Conservation (phyloP, 2,329 filamentous ascomycete genomes). For the Ilyonectria sp. region DNA sequence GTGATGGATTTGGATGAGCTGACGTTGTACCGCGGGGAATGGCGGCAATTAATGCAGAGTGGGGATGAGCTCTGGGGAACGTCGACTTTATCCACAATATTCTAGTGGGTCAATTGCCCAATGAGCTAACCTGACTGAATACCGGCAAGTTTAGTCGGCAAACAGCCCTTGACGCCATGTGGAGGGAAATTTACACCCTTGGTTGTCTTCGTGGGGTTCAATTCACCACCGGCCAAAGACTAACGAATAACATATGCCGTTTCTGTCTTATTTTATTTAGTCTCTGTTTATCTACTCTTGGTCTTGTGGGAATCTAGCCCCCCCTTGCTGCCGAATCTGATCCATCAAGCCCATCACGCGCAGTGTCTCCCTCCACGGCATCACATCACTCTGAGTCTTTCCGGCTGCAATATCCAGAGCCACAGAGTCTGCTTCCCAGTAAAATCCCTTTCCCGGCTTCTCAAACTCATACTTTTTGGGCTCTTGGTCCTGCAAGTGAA, state of each 20-base stretch:
- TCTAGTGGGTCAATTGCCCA: neutral
- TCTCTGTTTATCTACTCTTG: neutral
- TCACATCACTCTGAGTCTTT: slow-evolving; percentile 55
- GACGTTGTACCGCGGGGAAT: slow-evolving; percentile 1
- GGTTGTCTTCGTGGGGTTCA: too few relatives aligned
- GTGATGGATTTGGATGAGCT: neutral
- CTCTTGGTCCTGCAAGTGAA: slow-evolving; percentile 49
- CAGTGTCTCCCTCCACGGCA: slow-evolving; percentile 64
- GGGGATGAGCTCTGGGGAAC: neutral
- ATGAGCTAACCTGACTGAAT: neutral
- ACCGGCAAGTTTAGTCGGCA: too few relatives aligned
- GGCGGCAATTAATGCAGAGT: slow-evolving; percentile 7
- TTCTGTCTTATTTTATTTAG: too few relatives aligned
- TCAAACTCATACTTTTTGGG: slow-evolving; percentile 55
- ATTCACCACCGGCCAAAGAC: too few relatives aligned
- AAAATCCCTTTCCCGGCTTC: slow-evolving; percentile 56
- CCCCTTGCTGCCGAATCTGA: slow-evolving; percentile 42
- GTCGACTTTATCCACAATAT: neutral
- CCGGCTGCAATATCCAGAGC: slow-evolving; percentile 58
- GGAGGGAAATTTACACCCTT: too few relatives aligned
- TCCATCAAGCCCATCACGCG: slow-evolving; percentile 64
- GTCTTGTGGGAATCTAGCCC: slow-evolving; percentile 15
- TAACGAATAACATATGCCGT: too few relatives aligned
- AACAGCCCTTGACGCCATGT: too few relatives aligned
- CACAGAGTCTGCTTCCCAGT: slow-evolving; percentile 62